Percentiles rank a stretch among this genome's conserved stretches.
phyloP scores from a whole-genome alignment of 257 asterid species.

The Lantana camara region DNA sequence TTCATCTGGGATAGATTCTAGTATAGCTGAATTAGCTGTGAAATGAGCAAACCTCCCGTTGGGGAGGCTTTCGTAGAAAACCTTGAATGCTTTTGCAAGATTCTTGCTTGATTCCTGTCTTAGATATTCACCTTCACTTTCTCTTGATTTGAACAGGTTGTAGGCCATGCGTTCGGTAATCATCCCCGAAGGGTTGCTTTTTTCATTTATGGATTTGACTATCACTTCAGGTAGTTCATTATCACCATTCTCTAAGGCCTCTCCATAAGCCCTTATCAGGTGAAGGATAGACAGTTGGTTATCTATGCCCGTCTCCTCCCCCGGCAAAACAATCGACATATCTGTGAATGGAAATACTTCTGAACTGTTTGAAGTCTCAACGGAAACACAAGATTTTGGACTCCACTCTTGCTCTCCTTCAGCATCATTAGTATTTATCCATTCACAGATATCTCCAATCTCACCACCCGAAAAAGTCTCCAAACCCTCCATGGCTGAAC shows the following conservation, averaged over 20 bases:
- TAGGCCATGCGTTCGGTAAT: slow-evolving; percentile 49
- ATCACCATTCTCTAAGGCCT: slow-evolving; percentile 48
- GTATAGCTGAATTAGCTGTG: slow-evolving; percentile 42
- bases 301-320: slow-evolving; percentile 33
- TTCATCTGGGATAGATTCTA: slow-evolving; percentile 39
- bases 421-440: slow-evolving; percentile 39
- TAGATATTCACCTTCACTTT: slow-evolving; percentile 37
- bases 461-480: slow-evolving; percentile 26
- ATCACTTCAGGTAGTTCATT: slow-evolving; percentile 44
- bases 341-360: neutral
- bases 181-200: slow-evolving; percentile 40
- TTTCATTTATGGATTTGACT: slow-evolving; percentile 35
- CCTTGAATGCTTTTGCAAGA: slow-evolving; percentile 40
- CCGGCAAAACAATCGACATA: slow-evolving; percentile 26
- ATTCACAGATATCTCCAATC: slow-evolving; percentile 21
- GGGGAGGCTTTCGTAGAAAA: slow-evolving; percentile 42
- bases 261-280: slow-evolving; percentile 49
- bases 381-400: slow-evolving; percentile 23
- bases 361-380: slow-evolving; percentile 19
- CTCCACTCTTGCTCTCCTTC: slow-evolving; percentile 29
- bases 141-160: slow-evolving; percentile 40
- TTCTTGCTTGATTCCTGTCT: slow-evolving; percentile 48
- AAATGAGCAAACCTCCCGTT: slow-evolving; percentile 51
- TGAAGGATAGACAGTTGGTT: slow-evolving; percentile 37
- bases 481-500: slow-evolving; percentile 28